Evolutionary conservation across 2,329 filamentous ascomycete genomes (phyloP).

Genomic region (Stachybotrys chartarum): DNA sequence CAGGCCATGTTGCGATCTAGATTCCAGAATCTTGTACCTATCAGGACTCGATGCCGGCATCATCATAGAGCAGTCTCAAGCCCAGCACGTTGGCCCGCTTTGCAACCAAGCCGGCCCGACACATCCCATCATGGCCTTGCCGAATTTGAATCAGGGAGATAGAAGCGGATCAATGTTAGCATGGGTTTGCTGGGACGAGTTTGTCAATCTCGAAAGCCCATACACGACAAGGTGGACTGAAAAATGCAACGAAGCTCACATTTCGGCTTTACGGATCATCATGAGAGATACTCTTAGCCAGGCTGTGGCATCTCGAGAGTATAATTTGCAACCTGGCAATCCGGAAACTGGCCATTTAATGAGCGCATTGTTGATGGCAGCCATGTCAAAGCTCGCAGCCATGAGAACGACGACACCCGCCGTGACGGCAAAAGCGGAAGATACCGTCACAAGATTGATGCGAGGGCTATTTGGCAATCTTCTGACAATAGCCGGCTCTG

Average conservation of each 20-base stretch:
- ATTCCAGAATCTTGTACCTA: constrained; percentile 9
- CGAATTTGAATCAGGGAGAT: constrained; percentile 5
- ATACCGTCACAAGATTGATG: constrained; percentile 11
- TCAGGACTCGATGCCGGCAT: constrained; percentile 9
- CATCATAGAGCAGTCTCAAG: constrained; percentile 10
- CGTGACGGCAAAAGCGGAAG: constrained; percentile 7
- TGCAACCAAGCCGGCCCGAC: constrained; percentile 5
- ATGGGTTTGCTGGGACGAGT: constrained; percentile 11
- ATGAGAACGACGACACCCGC: constrained; percentile 6
- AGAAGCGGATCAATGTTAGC: constrained; percentile 8
- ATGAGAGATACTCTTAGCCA: constrained; percentile 9
- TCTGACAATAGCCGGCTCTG: constrained; percentile 9
- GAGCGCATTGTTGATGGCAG: constrained; percentile 9
- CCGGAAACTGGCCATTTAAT: constrained; percentile 8
- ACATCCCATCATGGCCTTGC: constrained; percentile 9
- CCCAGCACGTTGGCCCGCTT: constrained; percentile 7
- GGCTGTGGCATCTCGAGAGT: constrained; percentile 7
- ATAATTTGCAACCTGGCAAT: constrained; percentile 4
- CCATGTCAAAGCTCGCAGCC: constrained; percentile 9
- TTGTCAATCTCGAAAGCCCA: constrained; percentile 9
- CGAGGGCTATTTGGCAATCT: constrained; percentile 11
- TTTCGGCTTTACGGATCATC: constrained; percentile 9
- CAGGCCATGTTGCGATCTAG: constrained; percentile 7
- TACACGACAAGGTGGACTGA: constrained; percentile 9
- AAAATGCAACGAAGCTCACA: constrained; percentile 11